Evolutionary conservation across 805 yeast species (phyloP).

Genomic region (Huiozyma naganishii): DNA sequence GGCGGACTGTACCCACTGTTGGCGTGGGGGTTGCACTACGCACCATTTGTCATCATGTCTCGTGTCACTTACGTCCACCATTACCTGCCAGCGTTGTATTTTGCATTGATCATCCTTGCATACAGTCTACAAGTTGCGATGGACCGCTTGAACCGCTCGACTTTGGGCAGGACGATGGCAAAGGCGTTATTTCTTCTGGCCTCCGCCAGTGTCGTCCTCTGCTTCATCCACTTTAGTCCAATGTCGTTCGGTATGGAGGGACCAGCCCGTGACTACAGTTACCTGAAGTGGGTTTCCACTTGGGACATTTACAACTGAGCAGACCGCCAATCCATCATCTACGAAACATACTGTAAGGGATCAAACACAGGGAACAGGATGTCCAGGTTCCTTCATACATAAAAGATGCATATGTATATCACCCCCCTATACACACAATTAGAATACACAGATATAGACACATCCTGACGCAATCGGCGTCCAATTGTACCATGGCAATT

Average conservation of each 20-base stretch:
- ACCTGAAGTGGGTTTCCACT: slow-evolving; percentile 38
- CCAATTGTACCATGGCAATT: no score
- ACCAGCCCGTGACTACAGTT: slow-evolving; percentile 28
- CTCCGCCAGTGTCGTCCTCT: slow-evolving; percentile 36
- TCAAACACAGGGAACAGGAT: no score
- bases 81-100: slow-evolving; percentile 74
- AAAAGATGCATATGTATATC: no score
- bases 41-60: slow-evolving; percentile 72
- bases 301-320: slow-evolving; percentile 32
- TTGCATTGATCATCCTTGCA: slow-evolving; percentile 50
- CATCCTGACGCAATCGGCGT: no score
- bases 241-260: slow-evolving; percentile 60
- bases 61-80: slow-evolving; percentile 83
- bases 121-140: slow-evolving; percentile 42
- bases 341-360: no score
- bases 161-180: slow-evolving; percentile 19
- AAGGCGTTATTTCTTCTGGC: slow-evolving; percentile 30
- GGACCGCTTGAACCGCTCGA: slow-evolving; percentile 20
- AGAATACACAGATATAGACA: no score
- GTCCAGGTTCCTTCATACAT: no score
- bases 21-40: slow-evolving; percentile 71
- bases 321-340: no score
- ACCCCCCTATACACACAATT: no score
- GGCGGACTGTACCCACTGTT: slow-evolving; percentile 71
- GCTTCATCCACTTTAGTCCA: slow-evolving; percentile 52